Base-by-base conservation (phyloP, 306 rosid species). In the Glycine tomentella region DNA sequence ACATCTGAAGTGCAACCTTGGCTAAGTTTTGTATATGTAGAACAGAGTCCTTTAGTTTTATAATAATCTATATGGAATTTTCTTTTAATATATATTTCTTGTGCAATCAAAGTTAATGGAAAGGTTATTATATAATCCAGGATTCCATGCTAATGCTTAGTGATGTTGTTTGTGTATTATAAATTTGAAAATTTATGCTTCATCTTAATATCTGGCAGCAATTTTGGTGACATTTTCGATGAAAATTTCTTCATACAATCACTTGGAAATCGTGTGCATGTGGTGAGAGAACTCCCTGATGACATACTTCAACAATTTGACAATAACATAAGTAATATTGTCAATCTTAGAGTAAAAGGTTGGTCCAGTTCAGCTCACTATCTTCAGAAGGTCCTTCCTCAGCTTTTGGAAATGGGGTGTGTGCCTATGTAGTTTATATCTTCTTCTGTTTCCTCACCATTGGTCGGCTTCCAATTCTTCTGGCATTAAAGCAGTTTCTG, bases 331-430 rank as follows among this genome's bases (percentile, higher is more conserved):
- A 95, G 99, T 84, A 95, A 87, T 83, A 93, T 95, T 80, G 96
- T 93, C 75, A 95, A 95, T 86, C 91, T 95, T 84, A 87, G 99
- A 81, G 91, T 95, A 81, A 95, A 95, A 89, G 99, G 89, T 71
- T 95, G 98, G 99, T 91, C 99, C 53, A 93, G 96, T 89, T 80
- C 98, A 17, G 61, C 90, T 77, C 80, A 95, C 88, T 95, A 95
- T 93, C 86, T 93, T 75, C 95, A 89, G 50, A 95, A 93, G 88
- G 99, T 95, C 83, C 98, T 95, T 80, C 99, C 99, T 6, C 89
- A 89, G 85, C 91, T 95, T 85, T 63, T 87, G 83, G 86, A 85
- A 76, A 81, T 90, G 91, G 84, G 95, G 98, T 93, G 85, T 55
- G 94, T 72, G 59, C 52, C 38, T 25, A 25, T 25, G 31, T 25